Conservation (phyloP, 2,329 filamentous ascomycete species). For the Coniochaeta ligniaria region DNA sequence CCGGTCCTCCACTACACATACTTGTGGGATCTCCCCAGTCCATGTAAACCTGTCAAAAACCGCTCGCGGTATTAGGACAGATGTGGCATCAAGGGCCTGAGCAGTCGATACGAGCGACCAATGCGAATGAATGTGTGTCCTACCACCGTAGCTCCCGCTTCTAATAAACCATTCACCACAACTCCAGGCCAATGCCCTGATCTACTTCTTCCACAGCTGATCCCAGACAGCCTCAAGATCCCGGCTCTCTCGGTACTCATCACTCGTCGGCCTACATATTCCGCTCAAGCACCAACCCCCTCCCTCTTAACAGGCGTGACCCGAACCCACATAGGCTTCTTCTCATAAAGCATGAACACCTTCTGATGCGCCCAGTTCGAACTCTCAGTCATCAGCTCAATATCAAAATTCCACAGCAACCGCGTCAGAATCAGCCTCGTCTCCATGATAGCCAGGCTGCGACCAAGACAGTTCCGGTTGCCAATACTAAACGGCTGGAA, state of each 20-base stretch:
- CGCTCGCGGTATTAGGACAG: no score
- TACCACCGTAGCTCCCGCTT: no score
- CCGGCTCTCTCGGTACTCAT: neutral
- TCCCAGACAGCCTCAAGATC: neutral
- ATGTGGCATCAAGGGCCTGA: no score
- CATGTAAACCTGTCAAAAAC: no score
- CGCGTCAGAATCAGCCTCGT: constrained; percentile 26
- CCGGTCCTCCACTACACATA: no score
- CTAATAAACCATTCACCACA: no score
- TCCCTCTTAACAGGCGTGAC: neutral
- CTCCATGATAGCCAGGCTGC: constrained; percentile 25
- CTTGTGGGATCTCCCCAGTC: no score
- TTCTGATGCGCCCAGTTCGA: constrained; percentile 16
- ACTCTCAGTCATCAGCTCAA: constrained; percentile 16
- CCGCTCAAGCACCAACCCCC: neutral
- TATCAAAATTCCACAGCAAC: constrained; percentile 27
- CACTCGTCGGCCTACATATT: neutral
- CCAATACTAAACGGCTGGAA: constrained; percentile 6
- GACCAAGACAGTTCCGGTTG: constrained; percentile 5
- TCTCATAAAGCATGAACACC: constrained; percentile 22
- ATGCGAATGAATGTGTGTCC: no score
- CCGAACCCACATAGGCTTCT: constrained; percentile 13
- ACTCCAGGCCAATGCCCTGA: neutral
- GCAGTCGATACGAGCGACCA: no score
- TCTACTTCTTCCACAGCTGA: neutral